Conservation (phyloP, 352 stramenopile genomes). For the Phytopythium kandeliae region DNA sequence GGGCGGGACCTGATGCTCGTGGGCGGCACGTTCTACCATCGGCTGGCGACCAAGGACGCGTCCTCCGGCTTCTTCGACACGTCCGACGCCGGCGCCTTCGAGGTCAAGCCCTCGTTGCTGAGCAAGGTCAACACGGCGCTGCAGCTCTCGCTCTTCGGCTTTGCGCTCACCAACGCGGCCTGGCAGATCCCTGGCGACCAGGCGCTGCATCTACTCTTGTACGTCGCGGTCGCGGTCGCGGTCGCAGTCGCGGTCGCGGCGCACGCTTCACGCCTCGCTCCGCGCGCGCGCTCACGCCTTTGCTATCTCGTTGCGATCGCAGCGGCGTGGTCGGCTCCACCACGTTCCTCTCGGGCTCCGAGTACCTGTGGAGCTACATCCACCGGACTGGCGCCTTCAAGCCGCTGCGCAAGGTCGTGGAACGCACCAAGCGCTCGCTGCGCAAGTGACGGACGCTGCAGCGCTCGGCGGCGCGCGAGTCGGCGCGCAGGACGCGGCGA, state of each 20-base stretch:
- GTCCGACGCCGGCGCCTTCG: constrained; percentile 57
- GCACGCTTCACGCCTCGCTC: too few relatives aligned
- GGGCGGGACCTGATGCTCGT: constrained; percentile 69
- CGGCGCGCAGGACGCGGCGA: too few relatives aligned
- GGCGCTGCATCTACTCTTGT: constrained; percentile 64
- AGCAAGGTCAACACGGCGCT: constrained; percentile 83
- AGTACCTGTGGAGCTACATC: constrained; percentile 74
- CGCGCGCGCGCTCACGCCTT: too few relatives aligned
- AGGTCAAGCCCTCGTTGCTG: constrained; percentile 62
- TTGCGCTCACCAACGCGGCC: constrained; percentile 65
- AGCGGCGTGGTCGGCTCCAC: constrained; percentile 66
- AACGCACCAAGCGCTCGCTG: constrained; percentile 17
- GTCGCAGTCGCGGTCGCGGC: too few relatives aligned
- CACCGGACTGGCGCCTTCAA: constrained; percentile 66
- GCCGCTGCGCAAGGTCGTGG: constrained; percentile 31
- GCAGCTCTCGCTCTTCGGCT: constrained; percentile 67
- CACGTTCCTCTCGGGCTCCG: constrained; percentile 67
- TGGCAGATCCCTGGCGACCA: constrained; percentile 58
- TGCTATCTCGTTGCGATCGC: background rate
- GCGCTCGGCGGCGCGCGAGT: too few relatives aligned
- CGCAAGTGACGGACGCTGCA: constrained; percentile 7
- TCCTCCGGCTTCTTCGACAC: constrained; percentile 78
- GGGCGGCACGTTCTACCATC: constrained; percentile 72
- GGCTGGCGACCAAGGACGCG: constrained; percentile 62
- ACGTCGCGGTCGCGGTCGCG: constrained; percentile 27